Evolutionary conservation across 2,329 filamentous ascomycete species (phyloP), one percentile per base, ranked within the genome.

Genomic region (Aureobasidium sp.): DNA sequence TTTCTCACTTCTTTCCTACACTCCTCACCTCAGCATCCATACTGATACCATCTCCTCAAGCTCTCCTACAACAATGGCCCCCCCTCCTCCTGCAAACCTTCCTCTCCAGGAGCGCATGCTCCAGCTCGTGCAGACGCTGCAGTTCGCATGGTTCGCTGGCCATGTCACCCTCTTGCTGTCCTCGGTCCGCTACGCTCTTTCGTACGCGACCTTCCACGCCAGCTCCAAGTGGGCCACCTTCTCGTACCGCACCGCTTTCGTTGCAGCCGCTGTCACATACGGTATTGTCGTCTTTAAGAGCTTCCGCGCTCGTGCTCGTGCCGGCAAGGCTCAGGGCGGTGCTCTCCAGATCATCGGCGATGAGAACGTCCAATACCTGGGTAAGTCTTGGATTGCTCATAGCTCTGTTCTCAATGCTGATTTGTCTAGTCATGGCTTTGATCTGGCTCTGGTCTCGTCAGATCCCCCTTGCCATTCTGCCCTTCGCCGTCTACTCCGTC

Each of bases 251-350:
- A 84, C 88, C 61, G 90, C 92, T 63, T 99, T 99, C 75, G 68
- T 97, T 69, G 87, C 92, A 2, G 94, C 94, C 6, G 91, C 91
- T 52, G 85, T 86, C 55, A 97, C 94, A 12, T 99, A 99, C 76
- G 93, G 94, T 67, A 97, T 99, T 68, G 94, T 99, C 55, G 93
- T 99, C 65, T 97, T 96, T 83, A 99, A 99, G 85, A 92, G 91
- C 63, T 90, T 92, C 80, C 87, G 92, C 68, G 90, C 92, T 69
- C 88, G 91, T 68, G 83, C 89, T 69, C 89, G 90, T 82, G 82
- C 86, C 55, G 87, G 88, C 66, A 85, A 86, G 70, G 65, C 68
- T 53, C 84, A 82, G 73, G 73, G 78, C 77, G 84, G 88, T 63
- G 75, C 82, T 53, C 61, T 93, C 63, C 83, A 86, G 65, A 79